Conservation (phyloP, 2,329 filamentous ascomycete genomes). For the Stromatinia cepivora region DNA sequence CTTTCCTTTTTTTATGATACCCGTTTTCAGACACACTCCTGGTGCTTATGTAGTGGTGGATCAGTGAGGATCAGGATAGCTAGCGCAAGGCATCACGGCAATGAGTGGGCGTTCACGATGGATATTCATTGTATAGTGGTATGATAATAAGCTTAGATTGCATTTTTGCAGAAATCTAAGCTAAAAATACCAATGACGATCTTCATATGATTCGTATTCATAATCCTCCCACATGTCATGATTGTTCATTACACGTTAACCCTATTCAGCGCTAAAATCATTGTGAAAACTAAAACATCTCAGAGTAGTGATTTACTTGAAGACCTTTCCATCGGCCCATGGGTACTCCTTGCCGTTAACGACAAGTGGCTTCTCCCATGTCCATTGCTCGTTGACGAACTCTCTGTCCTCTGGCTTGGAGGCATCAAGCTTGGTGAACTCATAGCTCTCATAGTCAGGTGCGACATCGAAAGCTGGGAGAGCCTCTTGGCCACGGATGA, state of each 20-base stretch:
- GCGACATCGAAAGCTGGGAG: constrained; percentile 91
- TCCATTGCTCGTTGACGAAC: constrained; percentile 85
- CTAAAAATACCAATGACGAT: constrained; percentile 33
- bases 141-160: constrained; percentile 11
- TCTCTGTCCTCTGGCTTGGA: constrained; percentile 80
- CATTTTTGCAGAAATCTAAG: constrained; percentile 18
- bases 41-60: constrained; percentile 7
- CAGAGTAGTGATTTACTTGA: constrained; percentile 71
- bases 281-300: constrained; percentile 25
- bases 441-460: constrained; percentile 95
- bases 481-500: constrained; percentile 89
- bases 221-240: constrained; percentile 23
- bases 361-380: constrained; percentile 81
- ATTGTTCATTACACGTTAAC: constrained; percentile 25
- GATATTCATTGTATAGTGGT: not conserved
- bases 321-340: constrained; percentile 93
- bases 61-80: constrained; percentile 1
- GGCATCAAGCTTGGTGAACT: constrained; percentile 94
- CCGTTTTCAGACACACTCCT: constrained; percentile 12
- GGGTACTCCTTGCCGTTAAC: constrained; percentile 85
- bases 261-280: constrained; percentile 30
- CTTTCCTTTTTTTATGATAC: constrained; percentile 22
- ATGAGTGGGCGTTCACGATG: constrained; percentile 4
- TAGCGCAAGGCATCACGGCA: constrained; percentile 3
- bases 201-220: constrained; percentile 22